phyloP scores from a whole-genome alignment of 441 rosid genomes.

The Populus hybrid region DNA sequence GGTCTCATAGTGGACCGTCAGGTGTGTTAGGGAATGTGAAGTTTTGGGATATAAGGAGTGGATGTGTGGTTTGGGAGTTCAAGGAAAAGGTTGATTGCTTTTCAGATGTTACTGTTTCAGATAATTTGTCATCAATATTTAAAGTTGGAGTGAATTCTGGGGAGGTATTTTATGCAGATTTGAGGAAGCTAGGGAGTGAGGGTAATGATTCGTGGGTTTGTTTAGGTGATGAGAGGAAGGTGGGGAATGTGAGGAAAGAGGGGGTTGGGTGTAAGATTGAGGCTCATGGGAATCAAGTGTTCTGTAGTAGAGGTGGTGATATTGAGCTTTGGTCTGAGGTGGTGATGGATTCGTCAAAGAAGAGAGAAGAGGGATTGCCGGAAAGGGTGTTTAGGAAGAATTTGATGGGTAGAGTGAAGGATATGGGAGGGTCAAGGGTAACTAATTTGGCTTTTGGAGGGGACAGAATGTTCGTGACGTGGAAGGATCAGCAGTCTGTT shows the following conservation, averaged over 20 bases:
- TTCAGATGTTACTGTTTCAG: constrained; percentile 71
- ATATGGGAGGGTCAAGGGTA: constrained; percentile 54
- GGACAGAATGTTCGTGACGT: constrained; percentile 65
- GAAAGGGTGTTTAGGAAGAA: constrained; percentile 73
- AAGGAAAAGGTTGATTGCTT: constrained; percentile 80
- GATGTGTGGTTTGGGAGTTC: constrained; percentile 63
- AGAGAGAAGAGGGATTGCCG: constrained; percentile 34
- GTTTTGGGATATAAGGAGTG: constrained; percentile 83
- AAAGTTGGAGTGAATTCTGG: constrained; percentile 80
- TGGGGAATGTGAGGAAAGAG: constrained; percentile 59
- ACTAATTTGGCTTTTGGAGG: constrained; percentile 77
- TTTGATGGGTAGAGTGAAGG: constrained; percentile 50
- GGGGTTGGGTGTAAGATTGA: constrained; percentile 75
- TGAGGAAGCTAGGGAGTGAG: constrained; percentile 52
- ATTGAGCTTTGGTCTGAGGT: constrained; percentile 89
- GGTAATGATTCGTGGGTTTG: constrained; percentile 50
- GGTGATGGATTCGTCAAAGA: constrained; percentile 35
- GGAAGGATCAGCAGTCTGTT: constrained; percentile 65
- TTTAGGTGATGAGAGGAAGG: constrained; percentile 58
- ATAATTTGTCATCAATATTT: constrained; percentile 55
- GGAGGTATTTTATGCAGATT: constrained; percentile 55
- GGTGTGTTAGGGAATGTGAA: constrained; percentile 63
- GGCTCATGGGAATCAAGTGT: constrained; percentile 73
- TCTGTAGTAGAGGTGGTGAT: constrained; percentile 59
- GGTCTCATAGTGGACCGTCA: constrained; percentile 77